These are phyloP conservation scores for Coemansia sp. DNA, from an alignment of 192 early-diverging fungal genomes.

Conservation along the genomic window DNA sequence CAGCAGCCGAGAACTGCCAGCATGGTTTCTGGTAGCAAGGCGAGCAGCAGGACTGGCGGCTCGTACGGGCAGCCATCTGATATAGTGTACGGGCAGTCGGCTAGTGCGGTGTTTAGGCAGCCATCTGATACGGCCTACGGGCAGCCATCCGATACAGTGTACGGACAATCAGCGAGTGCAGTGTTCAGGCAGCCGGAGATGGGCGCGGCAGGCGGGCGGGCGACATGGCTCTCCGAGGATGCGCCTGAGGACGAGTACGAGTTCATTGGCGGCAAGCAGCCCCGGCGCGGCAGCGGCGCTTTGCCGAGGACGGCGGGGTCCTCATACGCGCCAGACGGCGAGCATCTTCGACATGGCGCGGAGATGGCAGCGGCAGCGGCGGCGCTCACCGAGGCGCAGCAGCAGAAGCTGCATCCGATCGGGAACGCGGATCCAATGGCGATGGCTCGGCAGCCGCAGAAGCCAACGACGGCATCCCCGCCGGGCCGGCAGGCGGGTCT, in stretches of 20 bases:
- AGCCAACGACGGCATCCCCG: conserved; percentile 7
- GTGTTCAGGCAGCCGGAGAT: conserved; percentile 4
- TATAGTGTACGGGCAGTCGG: not conserved
- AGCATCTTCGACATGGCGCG: conserved; percentile 1
- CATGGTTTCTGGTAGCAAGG: not conserved
- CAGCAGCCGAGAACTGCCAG: not conserved
- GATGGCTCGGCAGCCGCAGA: not conserved
- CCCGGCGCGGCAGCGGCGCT: not conserved
- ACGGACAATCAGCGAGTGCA: not conserved
- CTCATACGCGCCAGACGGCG: not conserved
- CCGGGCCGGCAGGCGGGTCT: not conserved
- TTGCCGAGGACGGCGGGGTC: not conserved
- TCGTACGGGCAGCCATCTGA: not conserved
- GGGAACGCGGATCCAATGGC: conserved; percentile 8
- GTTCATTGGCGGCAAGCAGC: conserved; percentile 14
- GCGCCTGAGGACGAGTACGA: conserved; percentile 33
- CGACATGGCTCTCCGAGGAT: conserved; percentile 41
- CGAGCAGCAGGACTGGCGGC: not conserved
- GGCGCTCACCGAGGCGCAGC: conserved; percentile 26
- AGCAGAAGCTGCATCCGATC: conserved; percentile 36
- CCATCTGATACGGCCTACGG: not conserved
- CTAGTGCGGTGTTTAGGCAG: not conserved
- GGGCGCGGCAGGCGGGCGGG: conserved; percentile 4
- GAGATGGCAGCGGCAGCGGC: conserved; percentile 2
- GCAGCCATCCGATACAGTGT: not conserved